A percentile compares a stretch with the other conserved stretches of the same genome.
These are phyloP conservation scores for Dendrobium officinale DNA, from an alignment of 106 monocot species.

Conservation along the genomic window DNA sequence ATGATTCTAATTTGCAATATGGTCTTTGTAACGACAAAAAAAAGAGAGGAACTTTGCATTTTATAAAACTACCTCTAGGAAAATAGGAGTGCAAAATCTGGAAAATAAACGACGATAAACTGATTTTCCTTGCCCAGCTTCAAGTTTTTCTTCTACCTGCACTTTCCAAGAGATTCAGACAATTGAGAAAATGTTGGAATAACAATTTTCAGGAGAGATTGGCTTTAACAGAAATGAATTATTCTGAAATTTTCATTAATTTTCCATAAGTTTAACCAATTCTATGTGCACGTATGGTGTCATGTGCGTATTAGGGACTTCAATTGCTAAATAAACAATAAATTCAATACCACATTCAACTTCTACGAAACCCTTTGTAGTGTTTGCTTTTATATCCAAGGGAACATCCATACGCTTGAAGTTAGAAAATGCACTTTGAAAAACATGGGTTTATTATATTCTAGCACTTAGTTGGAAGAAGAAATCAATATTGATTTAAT, in stretches of 20 bases:
- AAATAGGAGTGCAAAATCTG: slow-evolving; percentile 95
- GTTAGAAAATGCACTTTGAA: too few relatives aligned
- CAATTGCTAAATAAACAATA: not conserved
- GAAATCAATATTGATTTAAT: too few relatives aligned
- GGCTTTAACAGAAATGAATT: not conserved
- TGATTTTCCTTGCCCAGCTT: slow-evolving; percentile 82
- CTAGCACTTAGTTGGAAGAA: too few relatives aligned
- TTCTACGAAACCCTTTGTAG: not conserved
- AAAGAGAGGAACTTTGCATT: not conserved
- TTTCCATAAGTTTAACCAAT: not conserved
- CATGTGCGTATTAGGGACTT: not conserved
- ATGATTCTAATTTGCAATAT: too few relatives aligned
- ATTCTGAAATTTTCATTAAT: not conserved
- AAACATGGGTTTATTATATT: too few relatives aligned
- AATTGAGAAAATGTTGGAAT: not conserved
- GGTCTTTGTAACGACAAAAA: not conserved
- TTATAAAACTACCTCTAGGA: slow-evolving; percentile 59
- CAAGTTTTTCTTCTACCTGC: slow-evolving; percentile 98
- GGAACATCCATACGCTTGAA: too few relatives aligned
- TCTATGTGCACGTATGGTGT: not conserved
- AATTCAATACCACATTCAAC: not conserved
- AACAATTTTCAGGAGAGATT: not conserved
- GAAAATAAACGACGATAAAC: slow-evolving; percentile 67
- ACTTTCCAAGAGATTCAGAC: not conserved
- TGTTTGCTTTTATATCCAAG: too few relatives aligned